Conservation (phyloP, 257 asterid species). For the Gynochthodes officinalis region DNA sequence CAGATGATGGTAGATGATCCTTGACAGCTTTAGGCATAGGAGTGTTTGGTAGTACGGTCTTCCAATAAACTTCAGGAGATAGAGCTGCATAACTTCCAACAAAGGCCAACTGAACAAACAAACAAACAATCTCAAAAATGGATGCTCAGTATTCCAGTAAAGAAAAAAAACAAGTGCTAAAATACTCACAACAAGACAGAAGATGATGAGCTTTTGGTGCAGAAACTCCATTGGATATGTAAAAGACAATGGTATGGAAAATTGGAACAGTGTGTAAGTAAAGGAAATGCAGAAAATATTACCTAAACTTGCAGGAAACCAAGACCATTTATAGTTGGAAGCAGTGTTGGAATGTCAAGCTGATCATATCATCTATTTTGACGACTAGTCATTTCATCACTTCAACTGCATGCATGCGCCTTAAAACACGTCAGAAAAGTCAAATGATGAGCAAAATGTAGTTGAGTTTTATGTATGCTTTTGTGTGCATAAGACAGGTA, state of each 20-base stretch:
- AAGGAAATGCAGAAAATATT: neutral
- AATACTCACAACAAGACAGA: conserved; percentile 10
- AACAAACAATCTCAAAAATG: neutral
- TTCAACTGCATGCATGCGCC: conserved; percentile 6
- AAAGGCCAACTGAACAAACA: conserved; percentile 45
- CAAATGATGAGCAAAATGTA: neutral
- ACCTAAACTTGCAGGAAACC: neutral
- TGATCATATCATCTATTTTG: neutral
- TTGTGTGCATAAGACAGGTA: neutral
- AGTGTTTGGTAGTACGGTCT: conserved; percentile 56
- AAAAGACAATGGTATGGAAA: neutral
- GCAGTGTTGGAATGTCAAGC: neutral
- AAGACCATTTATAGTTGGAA: conserved; percentile 1
- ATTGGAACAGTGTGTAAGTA: neutral
- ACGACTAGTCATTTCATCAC: neutral
- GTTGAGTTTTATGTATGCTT: neutral
- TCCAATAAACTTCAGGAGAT: conserved; percentile 55
- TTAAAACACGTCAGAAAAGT: neutral
- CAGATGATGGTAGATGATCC: conserved; percentile 47
- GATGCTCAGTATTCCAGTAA: too few relatives aligned
- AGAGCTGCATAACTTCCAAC: conserved; percentile 58
- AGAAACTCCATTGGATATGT: conserved; percentile 6
- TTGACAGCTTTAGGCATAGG: conserved; percentile 67
- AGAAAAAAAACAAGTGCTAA: too few relatives aligned
- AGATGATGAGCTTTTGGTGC: conserved; percentile 4